Conservation (phyloP, 2,329 filamentous ascomycete species). For the Cryoendolithus antarcticus region DNA sequence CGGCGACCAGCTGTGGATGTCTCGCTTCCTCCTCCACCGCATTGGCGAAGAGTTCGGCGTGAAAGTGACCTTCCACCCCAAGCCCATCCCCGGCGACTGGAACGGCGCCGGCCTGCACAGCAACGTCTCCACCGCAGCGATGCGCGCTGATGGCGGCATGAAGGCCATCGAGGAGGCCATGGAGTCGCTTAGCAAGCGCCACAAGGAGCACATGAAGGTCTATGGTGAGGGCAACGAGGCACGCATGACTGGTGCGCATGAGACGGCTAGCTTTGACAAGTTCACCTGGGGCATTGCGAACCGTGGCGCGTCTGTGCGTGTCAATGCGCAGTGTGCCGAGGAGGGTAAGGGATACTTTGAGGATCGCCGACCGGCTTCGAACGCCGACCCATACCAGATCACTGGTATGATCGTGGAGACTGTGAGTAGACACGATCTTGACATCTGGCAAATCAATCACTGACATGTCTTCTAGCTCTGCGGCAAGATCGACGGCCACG, state of each 20-base stretch:
- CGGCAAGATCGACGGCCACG: constrained; percentile 37
- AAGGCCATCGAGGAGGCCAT: constrained; percentile 78
- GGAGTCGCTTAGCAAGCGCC: constrained; percentile 39
- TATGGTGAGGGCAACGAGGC: constrained; percentile 94
- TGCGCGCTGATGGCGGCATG: constrained; percentile 86
- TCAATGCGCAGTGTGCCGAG: constrained; percentile 71
- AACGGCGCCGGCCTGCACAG: constrained; percentile 89
- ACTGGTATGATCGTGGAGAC: constrained; percentile 72
- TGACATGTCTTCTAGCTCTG: constrained; percentile 23
- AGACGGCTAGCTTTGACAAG: constrained; percentile 86
- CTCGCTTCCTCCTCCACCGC: constrained; percentile 76
- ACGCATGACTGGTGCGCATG: constrained; percentile 83
- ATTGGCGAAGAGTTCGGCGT: constrained; percentile 94
- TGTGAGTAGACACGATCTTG: constrained; percentile 12
- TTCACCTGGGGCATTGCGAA: constrained; percentile 94
- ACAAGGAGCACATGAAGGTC: constrained; percentile 59
- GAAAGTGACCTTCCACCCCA: constrained; percentile 89
- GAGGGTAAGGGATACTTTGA: constrained; percentile 95
- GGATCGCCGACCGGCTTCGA: constrained; percentile 55
- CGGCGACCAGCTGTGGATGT: constrained; percentile 94
- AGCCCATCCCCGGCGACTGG: constrained; percentile 93
- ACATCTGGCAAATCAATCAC: background rate
- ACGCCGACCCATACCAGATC: constrained; percentile 77
- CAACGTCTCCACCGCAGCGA: constrained; percentile 86
- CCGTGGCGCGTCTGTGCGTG: constrained; percentile 87